A percentile compares a stretch with the other conserved stretches of the same genome.
phyloP scores from a whole-genome alignment of 164 flowering plant species.

The Warburgia ugandensis region DNA sequence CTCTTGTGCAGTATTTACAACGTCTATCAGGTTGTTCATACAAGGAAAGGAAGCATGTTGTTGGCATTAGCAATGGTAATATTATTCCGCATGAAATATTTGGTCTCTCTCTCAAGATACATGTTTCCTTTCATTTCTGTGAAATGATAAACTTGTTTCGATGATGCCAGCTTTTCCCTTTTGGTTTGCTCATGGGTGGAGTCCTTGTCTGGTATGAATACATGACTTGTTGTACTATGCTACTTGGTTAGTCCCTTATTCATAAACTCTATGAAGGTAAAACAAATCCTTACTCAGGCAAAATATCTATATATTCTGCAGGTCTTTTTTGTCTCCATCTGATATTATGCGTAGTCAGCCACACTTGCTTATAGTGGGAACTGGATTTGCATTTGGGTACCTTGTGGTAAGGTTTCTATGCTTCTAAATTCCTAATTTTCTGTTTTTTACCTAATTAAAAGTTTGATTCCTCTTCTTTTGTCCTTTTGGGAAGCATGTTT shows the following conservation, averaged over 20 bases:
- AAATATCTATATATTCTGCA: conserved; percentile 21
- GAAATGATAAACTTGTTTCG: not conserved
- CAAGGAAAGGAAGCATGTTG: conserved; percentile 87
- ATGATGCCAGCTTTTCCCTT: conserved; percentile 76
- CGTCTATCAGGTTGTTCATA: conserved; percentile 73
- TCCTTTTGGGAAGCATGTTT: not conserved
- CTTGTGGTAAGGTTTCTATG: conserved; percentile 69
- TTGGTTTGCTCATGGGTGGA: conserved; percentile 66
- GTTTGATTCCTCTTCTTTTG: not conserved
- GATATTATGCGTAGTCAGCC: conserved; percentile 71
- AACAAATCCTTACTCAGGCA: not conserved
- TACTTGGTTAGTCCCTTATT: not conserved
- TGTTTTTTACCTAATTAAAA: not conserved
- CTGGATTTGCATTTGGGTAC: conserved; percentile 94
- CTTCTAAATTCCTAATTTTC: not conserved
- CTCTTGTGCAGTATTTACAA: conserved; percentile 48
- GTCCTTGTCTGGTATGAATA: conserved; percentile 60
- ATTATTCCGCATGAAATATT: too few species aligned
- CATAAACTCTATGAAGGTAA: not conserved
- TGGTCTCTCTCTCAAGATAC: too few species aligned
- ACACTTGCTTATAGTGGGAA: conserved; percentile 72
- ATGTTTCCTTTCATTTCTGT: not conserved
- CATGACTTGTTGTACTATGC: not conserved
- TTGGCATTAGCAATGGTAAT: conserved; percentile 87
- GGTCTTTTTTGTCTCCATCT: conserved; percentile 87